Percentiles rank a stretch among this genome's conserved stretches.
These are phyloP conservation scores for Gonium pectorale DNA, from an alignment of 139 green algal genomes.

Conservation along the genomic window DNA sequence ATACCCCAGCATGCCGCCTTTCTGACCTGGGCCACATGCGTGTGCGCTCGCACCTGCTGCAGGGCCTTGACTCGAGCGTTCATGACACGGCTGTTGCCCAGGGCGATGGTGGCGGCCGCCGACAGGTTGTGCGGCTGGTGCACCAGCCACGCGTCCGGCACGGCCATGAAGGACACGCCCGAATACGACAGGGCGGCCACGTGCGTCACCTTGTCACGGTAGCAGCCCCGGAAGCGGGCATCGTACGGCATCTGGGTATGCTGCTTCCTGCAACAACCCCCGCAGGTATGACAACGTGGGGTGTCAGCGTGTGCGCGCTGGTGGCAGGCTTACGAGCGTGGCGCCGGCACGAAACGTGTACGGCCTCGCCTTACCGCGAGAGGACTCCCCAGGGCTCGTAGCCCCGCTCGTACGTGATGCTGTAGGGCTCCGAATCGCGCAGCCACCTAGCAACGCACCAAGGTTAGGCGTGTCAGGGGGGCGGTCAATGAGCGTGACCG, in stretches of 20 bases:
- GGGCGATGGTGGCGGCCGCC: constrained; percentile 2
- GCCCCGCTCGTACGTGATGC: not conserved
- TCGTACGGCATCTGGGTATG: constrained; percentile 2
- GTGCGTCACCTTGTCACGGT: constrained; percentile 35
- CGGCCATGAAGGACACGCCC: not conserved
- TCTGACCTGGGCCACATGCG: too few species aligned
- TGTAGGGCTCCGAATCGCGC: not conserved
- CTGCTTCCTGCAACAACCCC: not conserved
- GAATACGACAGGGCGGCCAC: constrained; percentile 2
- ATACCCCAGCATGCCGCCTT: too few species aligned
- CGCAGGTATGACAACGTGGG: not conserved
- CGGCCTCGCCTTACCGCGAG: not conserved
- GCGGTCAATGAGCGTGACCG: not conserved
- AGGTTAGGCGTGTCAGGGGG: not conserved
- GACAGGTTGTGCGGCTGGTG: constrained; percentile 20
- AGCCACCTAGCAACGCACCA: constrained; percentile 15
- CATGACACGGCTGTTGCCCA: not conserved
- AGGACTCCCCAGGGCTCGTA: constrained; percentile 36
- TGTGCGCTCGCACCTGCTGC: not conserved
- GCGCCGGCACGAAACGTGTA: not conserved
- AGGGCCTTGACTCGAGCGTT: not conserved
- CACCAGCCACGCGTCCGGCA: constrained; percentile 26
- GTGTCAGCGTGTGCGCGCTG: too few species aligned
- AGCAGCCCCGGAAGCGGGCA: constrained; percentile 34
- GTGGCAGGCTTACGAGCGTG: not conserved